Percentiles rank a stretch among this genome's conserved stretches.
These are phyloP conservation scores for Saururus chinensis DNA, from an alignment of 164 flowering plant genomes.

Conservation along the genomic window DNA sequence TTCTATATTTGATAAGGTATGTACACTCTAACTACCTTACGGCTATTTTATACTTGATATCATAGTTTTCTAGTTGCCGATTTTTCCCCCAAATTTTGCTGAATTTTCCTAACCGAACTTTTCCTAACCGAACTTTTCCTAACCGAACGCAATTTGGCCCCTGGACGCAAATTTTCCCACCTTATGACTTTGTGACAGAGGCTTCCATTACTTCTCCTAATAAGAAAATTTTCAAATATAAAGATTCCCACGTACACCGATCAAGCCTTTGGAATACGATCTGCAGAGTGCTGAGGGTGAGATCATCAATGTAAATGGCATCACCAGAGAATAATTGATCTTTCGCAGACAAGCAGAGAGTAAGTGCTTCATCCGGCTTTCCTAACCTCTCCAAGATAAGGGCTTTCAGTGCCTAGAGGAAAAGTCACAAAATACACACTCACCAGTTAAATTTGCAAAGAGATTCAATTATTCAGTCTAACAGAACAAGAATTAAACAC, in stretches of 20 bases:
- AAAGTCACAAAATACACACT: not conserved
- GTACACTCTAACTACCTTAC: too few species aligned
- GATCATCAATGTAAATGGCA: slow-evolving; percentile 52
- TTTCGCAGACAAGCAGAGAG: slow-evolving; percentile 60
- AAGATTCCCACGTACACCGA: slow-evolving; percentile 43
- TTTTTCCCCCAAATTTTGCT: too few species aligned
- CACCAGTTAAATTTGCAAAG: not conserved
- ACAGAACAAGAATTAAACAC: not conserved
- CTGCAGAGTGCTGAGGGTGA: slow-evolving; percentile 85
- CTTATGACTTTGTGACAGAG: too few species aligned
- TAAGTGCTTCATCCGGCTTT: slow-evolving; percentile 66
- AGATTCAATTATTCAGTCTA: not conserved
- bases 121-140: too few species aligned
- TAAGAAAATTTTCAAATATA: not conserved
- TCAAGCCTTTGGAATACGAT: slow-evolving; percentile 85
- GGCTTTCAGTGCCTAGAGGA: slow-evolving; percentile 64
- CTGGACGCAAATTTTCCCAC: too few species aligned
- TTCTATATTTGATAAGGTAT: too few species aligned
- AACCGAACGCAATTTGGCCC: too few species aligned
- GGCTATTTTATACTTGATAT: too few species aligned
- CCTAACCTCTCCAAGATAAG: slow-evolving; percentile 86
- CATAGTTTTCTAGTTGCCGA: too few species aligned
- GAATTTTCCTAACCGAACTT: too few species aligned
- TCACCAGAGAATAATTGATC: slow-evolving; percentile 44
- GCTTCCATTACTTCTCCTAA: too few species aligned